Base-by-base conservation (phyloP, 768 basidiomycete genomes). In the Boletus rufocinnamomeus region DNA sequence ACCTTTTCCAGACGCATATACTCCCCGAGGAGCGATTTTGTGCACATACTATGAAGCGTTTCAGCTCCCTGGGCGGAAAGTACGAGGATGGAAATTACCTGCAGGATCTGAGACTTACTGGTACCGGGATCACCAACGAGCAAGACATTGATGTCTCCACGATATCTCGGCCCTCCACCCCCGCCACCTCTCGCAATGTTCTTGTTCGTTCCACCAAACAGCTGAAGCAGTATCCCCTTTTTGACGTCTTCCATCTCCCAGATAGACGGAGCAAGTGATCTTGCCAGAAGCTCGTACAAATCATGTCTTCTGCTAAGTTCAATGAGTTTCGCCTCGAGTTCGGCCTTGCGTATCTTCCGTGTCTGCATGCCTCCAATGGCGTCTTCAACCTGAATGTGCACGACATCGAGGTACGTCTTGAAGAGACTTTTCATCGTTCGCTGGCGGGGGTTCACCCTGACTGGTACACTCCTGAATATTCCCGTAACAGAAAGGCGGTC, bases 181-280 rank as follows among this genome's bases (percentile, higher is more conserved):
- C 96, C 96, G 11, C 96, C 95, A 52, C 97, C 97, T 55, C 87
- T 81, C 2, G 91, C 83, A 62, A 98, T 91, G 66, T 80, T 94
- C 80, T 99, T 99, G 74, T 98, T 98, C 37, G 97, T 98, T 0
- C 97, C 97, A 4, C 97, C 97, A 74, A 99, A 98, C 27, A 99
- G 75, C 73, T 98, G 96, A 34, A 99, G 77, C 58, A 99, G 71
- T 53, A 98, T 97, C 0, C 97, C 97, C 78, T 98, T 98, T 79
- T 99, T 99, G 58, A 98, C 94, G 69, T 99, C 97, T 27, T 98
- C 95, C 91, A 98, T 89, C 72, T 93, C 91, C 88, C 93, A 98
- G 63, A 99, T 97, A 35, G 88, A 91, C 17, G 97, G 97, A 1
- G 95, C 96, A 55, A 99, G 82, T 2, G 89, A 93, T 19, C 89